phyloP scores from a whole-genome alignment of 768 basidiomycete species.

The Kwoniella sp. region DNA sequence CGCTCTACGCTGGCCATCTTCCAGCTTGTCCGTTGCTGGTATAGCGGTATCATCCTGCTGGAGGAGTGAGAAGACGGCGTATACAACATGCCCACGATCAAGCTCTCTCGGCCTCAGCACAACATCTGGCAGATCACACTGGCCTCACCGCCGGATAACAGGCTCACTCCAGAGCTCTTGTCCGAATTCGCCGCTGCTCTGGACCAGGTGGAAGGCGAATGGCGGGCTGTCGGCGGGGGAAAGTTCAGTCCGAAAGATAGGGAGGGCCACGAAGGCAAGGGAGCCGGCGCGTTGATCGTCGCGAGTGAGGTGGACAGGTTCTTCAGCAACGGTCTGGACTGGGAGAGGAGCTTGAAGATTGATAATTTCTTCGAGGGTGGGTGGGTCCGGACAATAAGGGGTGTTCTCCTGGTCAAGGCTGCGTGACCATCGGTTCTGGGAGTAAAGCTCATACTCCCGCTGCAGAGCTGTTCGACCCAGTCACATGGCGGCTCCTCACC shows the following conservation, averaged over 20 bases:
- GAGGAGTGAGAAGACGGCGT: too few relatives aligned
- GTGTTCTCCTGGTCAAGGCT: too few relatives aligned
- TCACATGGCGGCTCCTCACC: slow-evolving; percentile 62
- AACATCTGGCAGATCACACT: slow-evolving; percentile 44
- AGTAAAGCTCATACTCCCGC: too few relatives aligned
- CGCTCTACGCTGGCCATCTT: too few relatives aligned
- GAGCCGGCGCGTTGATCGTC: slow-evolving; percentile 46
- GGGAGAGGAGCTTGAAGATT: slow-evolving; percentile 43
- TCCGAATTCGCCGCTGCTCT: slow-evolving; percentile 36
- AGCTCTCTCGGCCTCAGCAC: slow-evolving; percentile 28
- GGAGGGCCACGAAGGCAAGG: slow-evolving; percentile 19
- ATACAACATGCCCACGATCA: too few relatives aligned
- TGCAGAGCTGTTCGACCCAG: slow-evolving; percentile 70
- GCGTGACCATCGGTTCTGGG: too few relatives aligned
- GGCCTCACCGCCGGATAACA: slow-evolving; percentile 49
- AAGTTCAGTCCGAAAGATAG: slow-evolving; percentile 29
- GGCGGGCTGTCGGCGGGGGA: slow-evolving; percentile 38
- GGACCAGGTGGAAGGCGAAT: slow-evolving; percentile 48
- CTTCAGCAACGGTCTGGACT: slow-evolving; percentile 51
- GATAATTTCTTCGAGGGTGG: slow-evolving; percentile 48
- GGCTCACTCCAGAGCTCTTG: slow-evolving; percentile 48
- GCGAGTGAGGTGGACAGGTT: slow-evolving; percentile 43
- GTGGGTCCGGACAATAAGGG: too few relatives aligned
- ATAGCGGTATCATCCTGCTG: too few relatives aligned
- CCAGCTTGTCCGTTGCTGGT: too few relatives aligned